Conservation (phyloP, 805 yeast genomes). For the Candida nemodendra region DNA sequence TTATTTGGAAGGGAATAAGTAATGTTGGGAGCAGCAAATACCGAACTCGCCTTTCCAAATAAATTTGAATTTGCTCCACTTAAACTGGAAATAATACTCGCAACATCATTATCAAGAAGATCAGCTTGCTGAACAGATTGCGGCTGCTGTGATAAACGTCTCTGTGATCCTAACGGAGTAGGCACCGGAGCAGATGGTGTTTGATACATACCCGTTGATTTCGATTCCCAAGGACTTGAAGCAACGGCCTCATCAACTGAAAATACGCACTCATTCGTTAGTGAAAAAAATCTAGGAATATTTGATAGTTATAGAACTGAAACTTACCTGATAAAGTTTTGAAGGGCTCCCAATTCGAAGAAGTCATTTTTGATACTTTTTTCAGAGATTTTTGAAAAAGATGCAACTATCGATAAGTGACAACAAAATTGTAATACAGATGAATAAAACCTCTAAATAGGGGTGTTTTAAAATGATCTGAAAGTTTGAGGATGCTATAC, state of each 20-base stretch:
- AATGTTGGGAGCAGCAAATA: constrained; percentile 22
- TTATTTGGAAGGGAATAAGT: constrained; percentile 9
- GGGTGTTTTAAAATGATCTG: no score
- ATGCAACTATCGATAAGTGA: no score
- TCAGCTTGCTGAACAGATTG: constrained; percentile 7
- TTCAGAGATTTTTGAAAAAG: no score
- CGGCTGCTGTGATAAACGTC: not conserved
- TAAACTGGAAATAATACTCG: constrained; percentile 33
- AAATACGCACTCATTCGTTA: constrained; percentile 1
- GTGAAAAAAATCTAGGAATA: constrained; percentile 1
- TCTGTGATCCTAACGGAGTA: constrained; percentile 12
- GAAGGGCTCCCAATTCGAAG: constrained; percentile 26
- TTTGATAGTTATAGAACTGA: constrained; percentile 2
- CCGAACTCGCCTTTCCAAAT: constrained; percentile 27
- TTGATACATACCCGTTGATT: constrained; percentile 20
- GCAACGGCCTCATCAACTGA: constrained; percentile 29
- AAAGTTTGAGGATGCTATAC: no score
- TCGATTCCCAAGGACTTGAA: constrained; percentile 30
- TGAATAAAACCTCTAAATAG: no score
- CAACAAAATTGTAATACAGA: no score
- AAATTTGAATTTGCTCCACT: constrained; percentile 24
- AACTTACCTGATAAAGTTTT: constrained; percentile 25
- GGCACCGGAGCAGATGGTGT: constrained; percentile 22
- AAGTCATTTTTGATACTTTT: no score
- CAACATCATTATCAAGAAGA: constrained; percentile 29